Evolutionary conservation across 768 basidiomycete genomes (phyloP), one percentile per base, ranked within the genome.

Genomic region (Cystobasidiopsis lactophilus): DNA sequence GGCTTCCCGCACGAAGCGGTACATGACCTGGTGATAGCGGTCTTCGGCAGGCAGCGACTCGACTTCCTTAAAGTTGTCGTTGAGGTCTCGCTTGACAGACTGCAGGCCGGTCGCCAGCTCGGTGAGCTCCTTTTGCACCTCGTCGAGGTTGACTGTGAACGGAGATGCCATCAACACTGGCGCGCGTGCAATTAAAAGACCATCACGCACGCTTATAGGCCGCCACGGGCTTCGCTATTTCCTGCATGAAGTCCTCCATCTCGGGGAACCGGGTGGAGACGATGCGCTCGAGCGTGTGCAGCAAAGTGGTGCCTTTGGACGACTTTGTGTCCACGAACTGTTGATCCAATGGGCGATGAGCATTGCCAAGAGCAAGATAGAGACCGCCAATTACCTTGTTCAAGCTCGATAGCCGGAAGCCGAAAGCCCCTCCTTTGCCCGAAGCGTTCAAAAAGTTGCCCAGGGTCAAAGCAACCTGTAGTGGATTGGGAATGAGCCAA

Each of bases 371-470:
- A 29, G 29, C 33, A 30, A 26, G 33, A 37, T 40, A 38, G 41
- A 51, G 5, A 23, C 24, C 14, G 45, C 19, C 21, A 57, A 69
- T 57, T 61, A 79, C 86, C 74, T 88, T 88, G 70, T 98, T 96
- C 67, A 98, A 89, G 66, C 88, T 91, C 69, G 85, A 86, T 50
- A 96, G 77, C 62, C 82, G 78, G 75, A 98, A 98, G 54, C 91
- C 91, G 60, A 84, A 91, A 1, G 93, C 93, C 30, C 89, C 89
- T 52, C 91, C 91, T 66, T 91, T 93, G 61, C 89, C 86, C 50
- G 85, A 81, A 5, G 88, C 85, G 64, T 98, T 98, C 80, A 96
- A 88, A 66, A 86, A 98, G 66, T 98, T 98, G 40, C 91, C 91
- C 59, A 98, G 77, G 60, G 89, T 73, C 14, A 98, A 77, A 58